A percentile compares a stretch with the other conserved stretches of the same genome.
These are phyloP conservation scores for Penicillium desertorum DNA, from an alignment of 495 filamentous ascomycete species.

Conservation along the genomic window DNA sequence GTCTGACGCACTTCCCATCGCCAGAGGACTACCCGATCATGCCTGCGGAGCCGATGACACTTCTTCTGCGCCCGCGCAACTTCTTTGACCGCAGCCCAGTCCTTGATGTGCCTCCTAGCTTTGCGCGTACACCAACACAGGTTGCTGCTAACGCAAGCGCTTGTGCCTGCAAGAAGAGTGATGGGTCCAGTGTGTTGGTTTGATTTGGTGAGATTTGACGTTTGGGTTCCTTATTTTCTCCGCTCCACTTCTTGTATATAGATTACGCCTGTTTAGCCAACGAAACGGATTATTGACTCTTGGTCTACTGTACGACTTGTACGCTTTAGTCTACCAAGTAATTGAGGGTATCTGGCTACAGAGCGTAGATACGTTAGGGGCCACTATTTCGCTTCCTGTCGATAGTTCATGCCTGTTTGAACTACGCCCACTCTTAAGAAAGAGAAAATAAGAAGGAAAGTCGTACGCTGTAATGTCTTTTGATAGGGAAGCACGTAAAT, in stretches of 20 bases:
- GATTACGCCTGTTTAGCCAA: neutral
- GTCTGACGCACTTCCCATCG: constrained; percentile 85
- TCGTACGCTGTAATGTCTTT: neutral
- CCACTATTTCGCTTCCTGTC: neutral
- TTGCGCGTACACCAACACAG: constrained; percentile 69
- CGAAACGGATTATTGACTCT: neutral
- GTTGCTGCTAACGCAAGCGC: constrained; percentile 50
- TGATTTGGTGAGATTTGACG: constrained; percentile 15
- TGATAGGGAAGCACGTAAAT: neutral
- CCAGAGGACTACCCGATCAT: constrained; percentile 96
- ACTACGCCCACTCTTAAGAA: neutral
- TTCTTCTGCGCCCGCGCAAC: constrained; percentile 79
- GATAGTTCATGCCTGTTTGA: neutral
- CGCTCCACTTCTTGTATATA: constrained; percentile 4
- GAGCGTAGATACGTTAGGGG: neutral
- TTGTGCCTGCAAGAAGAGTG: constrained; percentile 44
- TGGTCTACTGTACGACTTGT: neutral
- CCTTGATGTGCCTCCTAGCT: constrained; percentile 84
- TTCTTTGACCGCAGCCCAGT: constrained; percentile 87
- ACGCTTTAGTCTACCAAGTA: neutral
- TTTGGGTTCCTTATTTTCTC: neutral
- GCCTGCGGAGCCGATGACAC: constrained; percentile 86
- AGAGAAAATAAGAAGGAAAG: neutral
- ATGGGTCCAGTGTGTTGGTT: constrained; percentile 46
- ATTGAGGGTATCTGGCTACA: neutral